Conservation (phyloP, 2,329 filamentous ascomycete genomes). For the Pyricularia sp. region DNA sequence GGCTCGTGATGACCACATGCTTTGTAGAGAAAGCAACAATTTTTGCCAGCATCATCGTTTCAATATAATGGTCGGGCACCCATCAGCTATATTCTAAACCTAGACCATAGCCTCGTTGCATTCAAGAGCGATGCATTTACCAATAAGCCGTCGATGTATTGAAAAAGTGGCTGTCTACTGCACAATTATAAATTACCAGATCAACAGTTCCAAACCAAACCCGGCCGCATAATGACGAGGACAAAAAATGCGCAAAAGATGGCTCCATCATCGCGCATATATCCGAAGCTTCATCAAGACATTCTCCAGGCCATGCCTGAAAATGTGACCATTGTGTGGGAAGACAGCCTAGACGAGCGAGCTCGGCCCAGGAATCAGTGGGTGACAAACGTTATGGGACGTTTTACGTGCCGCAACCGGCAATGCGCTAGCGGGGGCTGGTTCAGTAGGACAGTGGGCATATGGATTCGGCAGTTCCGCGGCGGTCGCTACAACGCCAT, state of each 20-base stretch:
- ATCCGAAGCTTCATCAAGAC: background rate
- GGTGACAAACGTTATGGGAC: slow-evolving; percentile 4
- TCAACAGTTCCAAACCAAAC: background rate
- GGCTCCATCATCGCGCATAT: background rate
- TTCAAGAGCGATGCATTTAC: background rate
- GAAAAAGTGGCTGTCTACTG: background rate
- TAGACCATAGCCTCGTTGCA: background rate
- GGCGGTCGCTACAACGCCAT: slow-evolving; percentile 22
- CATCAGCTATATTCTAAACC: background rate
- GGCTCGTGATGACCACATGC: background rate
- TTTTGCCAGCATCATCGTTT: background rate
- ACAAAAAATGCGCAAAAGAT: background rate
- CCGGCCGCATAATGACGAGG: background rate
- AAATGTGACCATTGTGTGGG: background rate
- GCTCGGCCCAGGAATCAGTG: background rate
- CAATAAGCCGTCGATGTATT: background rate
- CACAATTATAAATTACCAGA: background rate
- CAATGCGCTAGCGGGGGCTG: slow-evolving; percentile 16
- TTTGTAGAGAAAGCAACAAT: background rate
- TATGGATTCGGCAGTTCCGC: slow-evolving; percentile 22
- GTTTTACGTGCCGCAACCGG: slow-evolving; percentile 1
- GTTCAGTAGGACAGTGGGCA: slow-evolving; percentile 23
- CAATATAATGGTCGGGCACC: background rate
- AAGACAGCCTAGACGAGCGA: background rate
- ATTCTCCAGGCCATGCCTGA: background rate